Percentiles rank a stretch among this genome's conserved stretches.
These are phyloP conservation scores for Ramichloridium luteum DNA, from an alignment of 2,329 filamentous ascomycete genomes.

Conservation along the genomic window DNA sequence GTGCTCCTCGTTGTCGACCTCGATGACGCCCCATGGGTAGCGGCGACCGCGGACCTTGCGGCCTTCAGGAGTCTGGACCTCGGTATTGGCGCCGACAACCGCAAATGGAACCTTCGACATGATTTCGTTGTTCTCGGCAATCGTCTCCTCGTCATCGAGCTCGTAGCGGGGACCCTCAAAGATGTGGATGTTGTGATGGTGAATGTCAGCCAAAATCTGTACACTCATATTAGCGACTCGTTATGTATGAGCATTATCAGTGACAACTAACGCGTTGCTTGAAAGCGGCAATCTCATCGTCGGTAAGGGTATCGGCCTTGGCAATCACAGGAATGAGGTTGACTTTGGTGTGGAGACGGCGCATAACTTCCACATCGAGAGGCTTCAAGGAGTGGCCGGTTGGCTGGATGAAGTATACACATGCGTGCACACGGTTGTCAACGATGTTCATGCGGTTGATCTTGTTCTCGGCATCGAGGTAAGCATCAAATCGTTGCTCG, in stretches of 20 bases:
- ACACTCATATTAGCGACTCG: conserved; percentile 11
- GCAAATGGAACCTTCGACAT: conserved; percentile 99
- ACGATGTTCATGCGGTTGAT: conserved; percentile 99
- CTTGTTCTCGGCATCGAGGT: conserved; percentile 99
- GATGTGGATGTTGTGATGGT: conserved; percentile 95
- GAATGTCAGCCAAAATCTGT: conserved; percentile 92
- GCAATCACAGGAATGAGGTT: conserved; percentile 98
- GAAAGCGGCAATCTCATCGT: conserved; percentile 88
- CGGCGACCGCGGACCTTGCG: conserved; percentile 90
- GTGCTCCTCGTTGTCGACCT: conserved; percentile 99
- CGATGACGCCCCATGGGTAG: conserved; percentile 97
- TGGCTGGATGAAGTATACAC: conserved; percentile 99
- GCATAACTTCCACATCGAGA: conserved; percentile 98
- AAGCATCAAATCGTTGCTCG: conserved; percentile 96
- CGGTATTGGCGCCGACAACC: conserved; percentile 90
- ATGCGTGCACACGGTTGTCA: conserved; percentile 97
- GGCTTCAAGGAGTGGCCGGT: conserved; percentile 98
- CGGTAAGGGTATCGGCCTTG: conserved; percentile 94
- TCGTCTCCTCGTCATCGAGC: conserved; percentile 97
- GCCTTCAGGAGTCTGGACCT: conserved; percentile 82
- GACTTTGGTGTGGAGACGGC: conserved; percentile 98
- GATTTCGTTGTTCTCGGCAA: conserved; percentile 99
- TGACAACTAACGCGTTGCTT: conserved; percentile 73
- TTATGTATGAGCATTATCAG: not conserved
- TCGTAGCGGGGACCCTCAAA: conserved; percentile 98